These are phyloP conservation scores for Dictyostelium intermedium DNA, from an alignment of 78 protist genomes.

Conservation along the genomic window DNA sequence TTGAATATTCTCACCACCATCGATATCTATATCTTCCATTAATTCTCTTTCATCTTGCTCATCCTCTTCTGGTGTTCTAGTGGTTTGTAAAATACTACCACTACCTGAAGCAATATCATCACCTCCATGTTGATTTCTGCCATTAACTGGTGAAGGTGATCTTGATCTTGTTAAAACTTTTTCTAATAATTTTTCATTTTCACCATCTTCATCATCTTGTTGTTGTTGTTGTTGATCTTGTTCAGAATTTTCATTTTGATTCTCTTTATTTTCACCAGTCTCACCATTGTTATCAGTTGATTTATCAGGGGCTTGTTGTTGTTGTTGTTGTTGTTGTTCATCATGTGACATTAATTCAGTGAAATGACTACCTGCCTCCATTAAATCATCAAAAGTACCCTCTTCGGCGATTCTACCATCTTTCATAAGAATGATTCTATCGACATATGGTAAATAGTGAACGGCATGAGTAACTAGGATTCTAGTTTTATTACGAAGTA, in stretches of 20 bases:
- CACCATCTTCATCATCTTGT: not conserved
- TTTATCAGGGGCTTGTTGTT: not conserved
- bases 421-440: slow-evolving; percentile 78
- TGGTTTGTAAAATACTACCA: not conserved
- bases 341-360: slow-evolving; percentile 54
- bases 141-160: slow-evolving; percentile 8
- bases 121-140: not conserved
- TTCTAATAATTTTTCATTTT: not conserved
- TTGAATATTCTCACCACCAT: not conserved
- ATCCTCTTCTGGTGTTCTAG: not conserved
- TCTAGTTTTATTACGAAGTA: slow-evolving; percentile 76
- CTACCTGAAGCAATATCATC: not conserved
- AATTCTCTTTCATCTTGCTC: not conserved
- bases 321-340: not conserved
- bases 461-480: slow-evolving; percentile 90
- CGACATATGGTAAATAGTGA: slow-evolving; percentile 74
- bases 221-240: not conserved
- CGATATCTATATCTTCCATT: slow-evolving; percentile 45
- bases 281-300: not conserved
- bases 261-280: not conserved
- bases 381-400: slow-evolving; percentile 79
- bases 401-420: slow-evolving; percentile 83
- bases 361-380: slow-evolving; percentile 52
- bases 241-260: not conserved
- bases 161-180: not conserved